Conservation (phyloP, 176 grass and related monocot species). For the Aegilops tauschii region DNA sequence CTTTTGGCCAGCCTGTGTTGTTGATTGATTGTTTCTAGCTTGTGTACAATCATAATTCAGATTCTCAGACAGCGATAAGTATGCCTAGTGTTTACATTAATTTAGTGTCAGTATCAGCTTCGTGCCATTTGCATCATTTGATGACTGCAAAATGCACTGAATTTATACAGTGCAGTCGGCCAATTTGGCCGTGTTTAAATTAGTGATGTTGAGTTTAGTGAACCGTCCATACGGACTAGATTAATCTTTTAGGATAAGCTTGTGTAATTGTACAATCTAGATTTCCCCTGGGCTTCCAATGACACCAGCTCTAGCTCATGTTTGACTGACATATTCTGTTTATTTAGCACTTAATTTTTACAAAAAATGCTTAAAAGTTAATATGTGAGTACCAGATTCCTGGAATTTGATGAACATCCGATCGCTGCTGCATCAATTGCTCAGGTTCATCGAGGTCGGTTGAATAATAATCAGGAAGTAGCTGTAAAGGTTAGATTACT, state of each 20-base stretch:
- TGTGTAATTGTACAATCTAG: background rate
- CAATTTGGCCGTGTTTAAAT: background rate
- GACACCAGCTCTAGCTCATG: constrained; percentile 8
- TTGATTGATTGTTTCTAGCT: background rate
- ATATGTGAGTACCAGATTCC: constrained; percentile 68
- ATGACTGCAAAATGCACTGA: background rate
- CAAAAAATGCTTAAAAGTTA: constrained; percentile 14
- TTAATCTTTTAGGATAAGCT: background rate
- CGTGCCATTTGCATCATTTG: constrained; percentile 5
- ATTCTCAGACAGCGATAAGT: background rate
- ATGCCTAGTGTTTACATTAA: background rate
- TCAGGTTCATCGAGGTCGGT: constrained; percentile 80
- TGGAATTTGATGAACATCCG: constrained; percentile 87
- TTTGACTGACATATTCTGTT: constrained; percentile 10
- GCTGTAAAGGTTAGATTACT: constrained; percentile 79
- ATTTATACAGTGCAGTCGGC: background rate
- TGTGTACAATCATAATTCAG: background rate
- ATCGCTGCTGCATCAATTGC: constrained; percentile 99
- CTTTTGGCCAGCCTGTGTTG: constrained; percentile 7
- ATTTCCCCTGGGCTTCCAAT: background rate
- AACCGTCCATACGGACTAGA: background rate
- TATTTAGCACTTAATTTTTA: constrained; percentile 19
- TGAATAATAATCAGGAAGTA: constrained; percentile 79
- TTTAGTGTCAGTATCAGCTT: background rate
- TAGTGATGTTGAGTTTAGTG: background rate